phyloP scores from a whole-genome alignment of 2,329 filamentous ascomycete genomes.

The Aspergillus tubingensis region DNA sequence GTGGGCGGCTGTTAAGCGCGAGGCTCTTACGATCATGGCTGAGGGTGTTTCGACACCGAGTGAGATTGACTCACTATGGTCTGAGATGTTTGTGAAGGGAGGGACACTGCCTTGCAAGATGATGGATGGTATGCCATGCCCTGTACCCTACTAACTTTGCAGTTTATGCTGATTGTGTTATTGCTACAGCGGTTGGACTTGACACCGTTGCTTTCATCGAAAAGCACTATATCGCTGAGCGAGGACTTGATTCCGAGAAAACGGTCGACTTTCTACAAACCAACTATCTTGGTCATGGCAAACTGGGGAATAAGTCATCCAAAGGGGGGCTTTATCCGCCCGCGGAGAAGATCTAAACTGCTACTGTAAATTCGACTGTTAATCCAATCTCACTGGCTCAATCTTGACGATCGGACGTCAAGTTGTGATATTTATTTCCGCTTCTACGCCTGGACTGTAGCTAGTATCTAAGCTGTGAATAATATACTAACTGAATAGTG shows the following conservation, averaged over 20 bases:
- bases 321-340: constrained; percentile 50
- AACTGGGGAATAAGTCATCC: constrained; percentile 39
- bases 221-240: constrained; percentile 54
- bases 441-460: too few species aligned
- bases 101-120: constrained; percentile 38
- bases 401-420: too few species aligned
- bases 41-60: constrained; percentile 53
- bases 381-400: too few species aligned
- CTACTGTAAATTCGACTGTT: too few species aligned
- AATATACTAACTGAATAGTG: too few species aligned
- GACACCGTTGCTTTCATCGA: constrained; percentile 59
- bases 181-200: constrained; percentile 45
- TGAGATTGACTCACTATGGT: constrained; percentile 55
- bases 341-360: too few species aligned
- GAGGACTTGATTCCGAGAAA: constrained; percentile 42
- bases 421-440: too few species aligned
- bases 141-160: not conserved
- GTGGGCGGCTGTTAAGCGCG: constrained; percentile 60
- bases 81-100: constrained; percentile 41
- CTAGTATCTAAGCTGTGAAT: too few species aligned
- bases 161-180: too few species aligned
- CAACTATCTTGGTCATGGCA: constrained; percentile 51
- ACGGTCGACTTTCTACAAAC: constrained; percentile 50
- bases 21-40: constrained; percentile 51
- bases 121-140: constrained; percentile 43